Conservation (phyloP, 2,329 filamentous ascomycete species). For the Colletotrichum sp. region DNA sequence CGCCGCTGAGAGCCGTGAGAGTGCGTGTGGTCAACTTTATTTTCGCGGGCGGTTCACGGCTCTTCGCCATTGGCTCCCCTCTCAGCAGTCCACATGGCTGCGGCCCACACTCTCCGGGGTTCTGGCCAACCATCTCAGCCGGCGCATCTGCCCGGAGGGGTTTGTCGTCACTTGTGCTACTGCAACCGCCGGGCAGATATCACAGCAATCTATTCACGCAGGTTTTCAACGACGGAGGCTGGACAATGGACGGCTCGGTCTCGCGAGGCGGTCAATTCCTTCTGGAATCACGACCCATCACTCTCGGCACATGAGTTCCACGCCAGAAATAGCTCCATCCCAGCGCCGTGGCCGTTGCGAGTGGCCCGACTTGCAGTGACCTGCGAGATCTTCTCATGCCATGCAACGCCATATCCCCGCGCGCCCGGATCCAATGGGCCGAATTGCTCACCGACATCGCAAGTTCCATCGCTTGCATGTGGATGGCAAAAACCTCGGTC, state of each 20-base stretch:
- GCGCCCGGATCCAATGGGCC: not conserved
- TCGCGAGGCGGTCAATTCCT: not conserved
- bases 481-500: not conserved
- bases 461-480: not conserved
- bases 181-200: slow-evolving; percentile 17
- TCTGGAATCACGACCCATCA: not conserved
- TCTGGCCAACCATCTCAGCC: slow-evolving; percentile 9
- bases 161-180: slow-evolving; percentile 15
- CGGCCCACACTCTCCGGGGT: not conserved
- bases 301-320: not conserved
- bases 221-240: not conserved
- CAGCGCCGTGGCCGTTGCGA: not conserved
- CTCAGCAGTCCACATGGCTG: not conserved
- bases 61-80: slow-evolving; percentile 7
- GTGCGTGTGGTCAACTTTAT: slow-evolving; percentile 16
- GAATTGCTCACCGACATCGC: not conserved
- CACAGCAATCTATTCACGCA: not conserved
- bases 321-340: slow-evolving; percentile 3
- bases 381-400: slow-evolving; percentile 2
- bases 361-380: not conserved
- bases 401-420: not conserved
- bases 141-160: not conserved
- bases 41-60: slow-evolving; percentile 12
- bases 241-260: not conserved
- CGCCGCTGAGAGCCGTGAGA: not conserved